These are phyloP conservation scores for Lecanoromycetidae sp. DNA, from an alignment of 2,329 filamentous ascomycete species.

Conservation along the genomic window DNA sequence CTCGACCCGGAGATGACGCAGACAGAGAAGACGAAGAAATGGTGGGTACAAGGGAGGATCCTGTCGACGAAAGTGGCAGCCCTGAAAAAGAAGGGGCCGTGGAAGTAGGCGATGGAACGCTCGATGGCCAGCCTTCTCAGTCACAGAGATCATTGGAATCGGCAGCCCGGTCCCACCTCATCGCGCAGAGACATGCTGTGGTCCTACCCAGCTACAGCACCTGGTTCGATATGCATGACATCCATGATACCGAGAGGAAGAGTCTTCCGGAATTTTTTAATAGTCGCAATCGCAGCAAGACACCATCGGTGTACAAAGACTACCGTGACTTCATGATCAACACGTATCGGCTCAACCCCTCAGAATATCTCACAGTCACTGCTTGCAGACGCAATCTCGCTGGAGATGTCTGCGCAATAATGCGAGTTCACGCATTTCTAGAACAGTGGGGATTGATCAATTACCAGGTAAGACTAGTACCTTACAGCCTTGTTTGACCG, in stretches of 20 bases:
- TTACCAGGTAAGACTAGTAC: constrained; percentile 60
- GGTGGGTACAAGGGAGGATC: constrained; percentile 13
- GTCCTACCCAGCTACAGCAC: constrained; percentile 95
- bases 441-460: constrained; percentile 99
- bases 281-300: constrained; percentile 95
- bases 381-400: constrained; percentile 90
- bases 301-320: constrained; percentile 91
- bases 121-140: constrained; percentile 46
- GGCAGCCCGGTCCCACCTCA: constrained; percentile 79
- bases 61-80: constrained; percentile 12
- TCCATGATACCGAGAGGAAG: constrained; percentile 76
- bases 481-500: not conserved
- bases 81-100: constrained; percentile 15
- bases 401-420: constrained; percentile 96
- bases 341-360: constrained; percentile 89
- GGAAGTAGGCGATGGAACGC: constrained; percentile 21
- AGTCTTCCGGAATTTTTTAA: constrained; percentile 98
- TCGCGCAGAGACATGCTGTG: constrained; percentile 77
- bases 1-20: constrained; percentile 12
- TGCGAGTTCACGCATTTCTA: constrained; percentile 94
- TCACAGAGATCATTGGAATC: constrained; percentile 73
- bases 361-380: constrained; percentile 93
- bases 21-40: constrained; percentile 19
- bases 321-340: constrained; percentile 99
- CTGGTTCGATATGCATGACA: constrained; percentile 96